phyloP scores from a whole-genome alignment of 176 grass and related monocot genomes.

The Rhipidocladum racemiflorum region DNA sequence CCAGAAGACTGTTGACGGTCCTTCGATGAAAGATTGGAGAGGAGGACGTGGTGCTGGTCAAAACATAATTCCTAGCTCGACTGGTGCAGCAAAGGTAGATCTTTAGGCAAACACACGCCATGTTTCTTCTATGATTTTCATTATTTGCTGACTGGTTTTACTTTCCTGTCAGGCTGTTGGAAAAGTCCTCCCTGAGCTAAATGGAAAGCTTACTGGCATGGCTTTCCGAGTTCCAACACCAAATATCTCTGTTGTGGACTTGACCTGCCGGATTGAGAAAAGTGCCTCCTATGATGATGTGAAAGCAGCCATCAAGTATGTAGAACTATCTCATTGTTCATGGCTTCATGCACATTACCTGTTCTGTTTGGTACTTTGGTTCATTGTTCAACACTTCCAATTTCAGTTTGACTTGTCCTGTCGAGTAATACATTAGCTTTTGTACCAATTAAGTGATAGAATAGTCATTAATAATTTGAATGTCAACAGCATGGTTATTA shows the following conservation, averaged over 20 bases:
- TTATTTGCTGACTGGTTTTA: slow-evolving; percentile 6
- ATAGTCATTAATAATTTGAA: background rate
- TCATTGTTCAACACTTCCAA: background rate
- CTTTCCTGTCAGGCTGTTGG: slow-evolving; percentile 74
- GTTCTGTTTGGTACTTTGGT: background rate
- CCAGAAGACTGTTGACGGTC: slow-evolving; percentile 96
- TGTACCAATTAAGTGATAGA: too few species aligned
- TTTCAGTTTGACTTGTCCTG: slow-evolving; percentile 4
- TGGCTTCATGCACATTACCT: slow-evolving; percentile 15
- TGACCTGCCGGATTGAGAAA: slow-evolving; percentile 96
- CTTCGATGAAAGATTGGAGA: slow-evolving; percentile 97
- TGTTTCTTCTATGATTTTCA: background rate
- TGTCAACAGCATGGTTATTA: background rate
- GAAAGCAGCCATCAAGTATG: slow-evolving; percentile 95
- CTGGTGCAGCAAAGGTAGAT: slow-evolving; percentile 98
- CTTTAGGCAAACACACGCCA: background rate
- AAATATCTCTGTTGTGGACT: slow-evolving; percentile 96
- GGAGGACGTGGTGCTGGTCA: slow-evolving; percentile 93
- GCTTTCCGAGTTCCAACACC: slow-evolving; percentile 96
- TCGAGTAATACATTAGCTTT: background rate
- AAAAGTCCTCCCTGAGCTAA: slow-evolving; percentile 88
- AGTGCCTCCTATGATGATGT: slow-evolving; percentile 93
- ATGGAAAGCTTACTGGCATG: slow-evolving; percentile 96
- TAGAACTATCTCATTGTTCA: slow-evolving; percentile 11
- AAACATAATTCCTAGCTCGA: slow-evolving; percentile 99